phyloP scores from a whole-genome alignment of 2,329 filamentous ascomycete species.

The Aureobasidium vineae region DNA sequence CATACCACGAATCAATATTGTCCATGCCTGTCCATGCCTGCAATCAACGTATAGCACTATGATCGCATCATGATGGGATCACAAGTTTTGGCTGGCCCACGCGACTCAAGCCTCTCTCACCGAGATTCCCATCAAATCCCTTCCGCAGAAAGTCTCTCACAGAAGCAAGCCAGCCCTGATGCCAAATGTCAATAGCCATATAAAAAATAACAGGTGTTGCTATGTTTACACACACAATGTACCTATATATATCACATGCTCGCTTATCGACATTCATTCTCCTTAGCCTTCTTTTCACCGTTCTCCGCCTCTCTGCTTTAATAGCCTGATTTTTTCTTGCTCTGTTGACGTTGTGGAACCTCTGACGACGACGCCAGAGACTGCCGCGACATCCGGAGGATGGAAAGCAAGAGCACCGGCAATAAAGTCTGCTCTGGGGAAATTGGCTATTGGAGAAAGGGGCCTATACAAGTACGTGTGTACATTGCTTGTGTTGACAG shows the following conservation, averaged over 20 bases:
- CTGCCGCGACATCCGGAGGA: not conserved
- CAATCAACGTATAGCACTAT: not conserved
- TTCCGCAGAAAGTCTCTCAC: not conserved
- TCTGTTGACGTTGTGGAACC: slow-evolving; percentile 1
- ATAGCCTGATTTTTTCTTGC: not conserved
- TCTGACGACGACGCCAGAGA: not conserved
- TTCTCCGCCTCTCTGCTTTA: not conserved
- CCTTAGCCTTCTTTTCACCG: not conserved
- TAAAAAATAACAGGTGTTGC: not conserved
- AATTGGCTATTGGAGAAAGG: not conserved
- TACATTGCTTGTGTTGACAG: not conserved
- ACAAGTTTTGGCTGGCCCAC: too few relatives aligned
- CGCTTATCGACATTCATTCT: not conserved
- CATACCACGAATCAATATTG: not conserved
- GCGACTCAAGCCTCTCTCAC: not conserved
- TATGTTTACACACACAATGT: not conserved
- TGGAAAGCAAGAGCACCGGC: not conserved
- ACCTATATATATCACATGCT: not conserved
- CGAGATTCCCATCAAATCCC: not conserved
- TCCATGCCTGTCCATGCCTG: too few relatives aligned
- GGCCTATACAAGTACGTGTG: not conserved
- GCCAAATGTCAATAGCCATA: not conserved
- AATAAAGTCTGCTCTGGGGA: not conserved
- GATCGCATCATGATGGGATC: not conserved
- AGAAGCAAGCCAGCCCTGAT: not conserved